Evolutionary conservation across 805 yeast species (phyloP).

Genomic region (Blastobotrys americana): DNA sequence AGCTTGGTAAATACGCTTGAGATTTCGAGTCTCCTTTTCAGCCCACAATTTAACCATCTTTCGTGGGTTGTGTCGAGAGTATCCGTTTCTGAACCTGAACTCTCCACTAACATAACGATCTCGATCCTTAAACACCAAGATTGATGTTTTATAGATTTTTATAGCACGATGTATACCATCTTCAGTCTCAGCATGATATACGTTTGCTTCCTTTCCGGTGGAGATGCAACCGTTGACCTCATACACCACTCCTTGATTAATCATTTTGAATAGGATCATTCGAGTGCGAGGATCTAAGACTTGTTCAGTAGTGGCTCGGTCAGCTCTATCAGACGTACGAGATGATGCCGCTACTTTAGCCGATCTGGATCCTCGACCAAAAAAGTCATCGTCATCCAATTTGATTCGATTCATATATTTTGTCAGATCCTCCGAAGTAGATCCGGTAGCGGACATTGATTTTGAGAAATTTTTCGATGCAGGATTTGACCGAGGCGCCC

Average conservation of each 20-base stretch:
- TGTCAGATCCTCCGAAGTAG: background rate
- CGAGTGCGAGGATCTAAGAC: conserved; percentile 93
- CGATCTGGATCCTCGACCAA: conserved; percentile 19
- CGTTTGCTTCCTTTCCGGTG: conserved; percentile 99
- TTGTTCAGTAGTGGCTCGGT: conserved; percentile 94
- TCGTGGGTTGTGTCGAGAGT: conserved; percentile 82
- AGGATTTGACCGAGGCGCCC: conserved; percentile 9
- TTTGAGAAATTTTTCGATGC: too few relatives aligned
- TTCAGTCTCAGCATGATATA: conserved; percentile 62
- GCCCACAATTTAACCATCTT: conserved; percentile 99
- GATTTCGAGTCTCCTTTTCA: conserved; percentile 90
- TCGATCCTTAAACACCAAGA: conserved; percentile 92
- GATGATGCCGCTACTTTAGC: conserved; percentile 15
- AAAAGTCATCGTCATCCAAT: conserved; percentile 17
- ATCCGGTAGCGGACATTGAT: conserved; percentile 7
- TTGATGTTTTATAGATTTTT: conserved; percentile 92
- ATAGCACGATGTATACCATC: conserved; percentile 61
- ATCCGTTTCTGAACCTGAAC: conserved; percentile 80
- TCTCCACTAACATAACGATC: conserved; percentile 96
- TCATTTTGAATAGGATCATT: conserved; percentile 69
- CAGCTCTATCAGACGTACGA: conserved; percentile 58
- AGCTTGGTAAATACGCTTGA: conserved; percentile 67
- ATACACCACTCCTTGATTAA: conserved; percentile 75
- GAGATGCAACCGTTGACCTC: conserved; percentile 88
- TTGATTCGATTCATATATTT: conserved; percentile 17